Evolutionary conservation across 805 yeast genomes (phyloP).

Genomic region (Metschnikowia henanensis): DNA sequence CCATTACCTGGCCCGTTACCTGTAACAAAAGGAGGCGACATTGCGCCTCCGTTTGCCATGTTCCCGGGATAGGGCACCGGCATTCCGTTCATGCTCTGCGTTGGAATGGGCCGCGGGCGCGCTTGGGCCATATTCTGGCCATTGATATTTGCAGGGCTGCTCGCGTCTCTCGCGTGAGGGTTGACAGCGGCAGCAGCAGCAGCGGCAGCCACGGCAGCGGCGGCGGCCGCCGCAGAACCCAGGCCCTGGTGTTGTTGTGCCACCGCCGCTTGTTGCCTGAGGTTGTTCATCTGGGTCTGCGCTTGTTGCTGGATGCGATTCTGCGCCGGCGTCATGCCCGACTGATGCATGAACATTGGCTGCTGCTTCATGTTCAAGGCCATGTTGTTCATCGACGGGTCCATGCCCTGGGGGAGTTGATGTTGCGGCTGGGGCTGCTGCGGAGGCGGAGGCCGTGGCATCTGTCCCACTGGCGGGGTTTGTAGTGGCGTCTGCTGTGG

Average conservation of each 20-base stretch:
- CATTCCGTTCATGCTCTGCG: conserved; percentile 1
- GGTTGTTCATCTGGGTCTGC: conserved; percentile 50
- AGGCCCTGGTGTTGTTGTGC: conserved; percentile 21
- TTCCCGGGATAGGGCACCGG: not conserved
- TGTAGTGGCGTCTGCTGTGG: conserved; percentile 10
- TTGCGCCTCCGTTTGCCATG: conserved; percentile 1
- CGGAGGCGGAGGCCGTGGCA: conserved; percentile 6
- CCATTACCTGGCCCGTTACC: conserved; percentile 4
- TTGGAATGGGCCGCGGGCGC: conserved; percentile 6
- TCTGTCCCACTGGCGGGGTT: conserved; percentile 10
- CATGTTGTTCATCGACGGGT: conserved; percentile 20
- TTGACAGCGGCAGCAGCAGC: conserved; percentile 13
- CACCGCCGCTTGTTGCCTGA: conserved; percentile 45
- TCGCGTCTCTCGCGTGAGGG: conserved; percentile 7
- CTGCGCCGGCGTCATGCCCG: conserved; percentile 20
- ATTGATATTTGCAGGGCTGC: conserved; percentile 11
- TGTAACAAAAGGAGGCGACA: conserved; percentile 3
- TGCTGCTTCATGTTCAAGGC: conserved; percentile 25
- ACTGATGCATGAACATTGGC: conserved; percentile 28
- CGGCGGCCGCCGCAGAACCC: conserved; percentile 14
- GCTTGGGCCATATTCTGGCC: conserved; percentile 8
- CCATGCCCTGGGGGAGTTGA: conserved; percentile 9
- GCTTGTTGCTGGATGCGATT: conserved; percentile 46
- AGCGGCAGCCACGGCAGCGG: conserved; percentile 12
- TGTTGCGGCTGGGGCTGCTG: conserved; percentile 4